Conservation (phyloP, 768 basidiomycete genomes). For the Clitopilus hobsonii region DNA sequence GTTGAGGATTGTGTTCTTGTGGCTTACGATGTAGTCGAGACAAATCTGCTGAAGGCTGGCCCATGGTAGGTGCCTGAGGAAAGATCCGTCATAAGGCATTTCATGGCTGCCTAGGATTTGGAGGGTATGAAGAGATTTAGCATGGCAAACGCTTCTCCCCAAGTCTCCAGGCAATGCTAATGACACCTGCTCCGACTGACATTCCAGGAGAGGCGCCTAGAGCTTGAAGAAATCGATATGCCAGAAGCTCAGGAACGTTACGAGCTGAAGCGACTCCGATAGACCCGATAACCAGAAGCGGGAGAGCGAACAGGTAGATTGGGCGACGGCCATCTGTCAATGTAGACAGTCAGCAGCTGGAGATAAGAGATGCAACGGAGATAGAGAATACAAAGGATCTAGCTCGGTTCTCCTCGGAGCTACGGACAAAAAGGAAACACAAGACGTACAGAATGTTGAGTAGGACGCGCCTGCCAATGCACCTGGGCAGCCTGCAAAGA, state of each 20-base stretch:
- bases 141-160: no score
- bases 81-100: no score
- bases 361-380: not conserved
- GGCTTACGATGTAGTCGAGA: no score
- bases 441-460: conserved; percentile 31
- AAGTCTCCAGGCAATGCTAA: conserved; percentile 55
- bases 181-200: conserved; percentile 48
- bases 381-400: not conserved
- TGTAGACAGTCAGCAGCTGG: not conserved
- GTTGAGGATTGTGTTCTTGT: no score
- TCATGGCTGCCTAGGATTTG: no score
- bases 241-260: conserved; percentile 41
- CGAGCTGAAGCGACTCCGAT: conserved; percentile 47
- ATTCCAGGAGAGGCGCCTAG: conserved; percentile 53
- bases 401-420: no score
- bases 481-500: conserved; percentile 28
- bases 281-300: conserved; percentile 53
- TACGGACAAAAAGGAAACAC: not conserved
- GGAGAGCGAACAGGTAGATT: conserved; percentile 57
- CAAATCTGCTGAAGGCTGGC: no score
- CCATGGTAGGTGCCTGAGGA: no score
- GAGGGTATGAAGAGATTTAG: no score
- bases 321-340: conserved; percentile 52
- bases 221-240: conserved; percentile 58
- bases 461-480: conserved; percentile 28